phyloP scores from a whole-genome alignment of 164 flowering plant genomes.

The Vitis amurensis region DNA sequence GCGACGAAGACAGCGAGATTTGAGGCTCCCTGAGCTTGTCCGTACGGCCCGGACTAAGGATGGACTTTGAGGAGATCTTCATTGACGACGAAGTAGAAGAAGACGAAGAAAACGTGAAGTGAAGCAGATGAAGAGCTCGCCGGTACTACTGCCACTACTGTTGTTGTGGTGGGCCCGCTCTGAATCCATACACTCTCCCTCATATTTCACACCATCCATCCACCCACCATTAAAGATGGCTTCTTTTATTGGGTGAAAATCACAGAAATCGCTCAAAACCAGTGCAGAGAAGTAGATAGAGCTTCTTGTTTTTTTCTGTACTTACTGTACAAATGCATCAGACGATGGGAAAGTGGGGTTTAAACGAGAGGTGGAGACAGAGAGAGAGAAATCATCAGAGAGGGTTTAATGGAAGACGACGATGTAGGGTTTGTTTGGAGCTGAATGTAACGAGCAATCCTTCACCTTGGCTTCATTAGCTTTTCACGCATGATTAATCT shows the following conservation, averaged over 20 bases:
- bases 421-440: constrained; percentile 1
- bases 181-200: constrained; percentile 12
- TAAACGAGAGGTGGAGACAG: no score
- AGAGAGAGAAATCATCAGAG: no score
- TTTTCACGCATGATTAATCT: background rate
- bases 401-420: background rate
- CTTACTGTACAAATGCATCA: no score
- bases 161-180: constrained; percentile 34
- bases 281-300: no score
- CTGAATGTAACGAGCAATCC: background rate
- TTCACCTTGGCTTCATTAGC: background rate
- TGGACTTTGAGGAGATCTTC: constrained; percentile 65
- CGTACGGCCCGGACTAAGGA: constrained; percentile 58
- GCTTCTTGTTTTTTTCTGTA: no score
- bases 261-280: no score
- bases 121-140: constrained; percentile 80
- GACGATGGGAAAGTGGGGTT: no score
- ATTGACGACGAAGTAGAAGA: constrained; percentile 66
- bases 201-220: no score
- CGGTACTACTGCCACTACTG: constrained; percentile 13
- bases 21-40: constrained; percentile 39
- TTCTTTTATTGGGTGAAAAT: no score
- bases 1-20: constrained; percentile 59
- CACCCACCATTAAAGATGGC: background rate
- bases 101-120: constrained; percentile 62